Base-by-base conservation (phyloP, 2,329 filamentous ascomycete species). In the Orbilia brochopaga region DNA sequence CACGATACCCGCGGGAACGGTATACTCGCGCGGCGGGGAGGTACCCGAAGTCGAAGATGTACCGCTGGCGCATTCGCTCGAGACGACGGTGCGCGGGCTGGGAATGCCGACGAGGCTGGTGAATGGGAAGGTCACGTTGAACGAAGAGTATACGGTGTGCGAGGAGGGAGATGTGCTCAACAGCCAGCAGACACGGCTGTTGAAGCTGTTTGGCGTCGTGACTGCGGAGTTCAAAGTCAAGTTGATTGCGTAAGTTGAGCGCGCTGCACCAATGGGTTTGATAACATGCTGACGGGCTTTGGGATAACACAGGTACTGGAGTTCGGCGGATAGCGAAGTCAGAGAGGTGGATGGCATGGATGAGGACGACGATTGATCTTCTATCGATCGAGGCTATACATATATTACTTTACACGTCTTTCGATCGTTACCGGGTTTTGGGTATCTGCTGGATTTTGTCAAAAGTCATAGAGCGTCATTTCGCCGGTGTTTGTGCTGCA, bases 181-280 rank as follows among this genome's bases (percentile, higher is more conserved):
- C 80, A 92, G 90, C 75, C 86, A 93, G 77, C 94, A 99, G 84
- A 97, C 94, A 65, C 89, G 92, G 74, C 82, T 99, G 78, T 81
- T 99, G 80, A 97, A 97, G 86, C 84, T 96, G 77, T 97, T 99
- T 81, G 89, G 91, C 59, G 86, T 97, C 65, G 91, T 90, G 74
- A 86, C 94, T 81, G 90, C 91, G 67, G 92, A 97, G 82, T 99
- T 99, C 82, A 88, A 85, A 79, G 87, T 99, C 67, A 85, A 87
- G 77, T 82, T 96, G 75, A 82, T 90, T 79, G 92, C 92, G 78
- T 89, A 84, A 80, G 84, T 83, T 50, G 10, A 13, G 11, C 32
- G 15, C n/a, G 37, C 13, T 15, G 4, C 13, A 4, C 13, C n/a
- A 42, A 17, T 4, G n/a, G n/a, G 2, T 6, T 6, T 42, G 37